Evolutionary conservation across 1,284 basidiomycete genomes (phyloP), one percentile per base, ranked within the genome.

Genomic region (Porodaedalea pini): DNA sequence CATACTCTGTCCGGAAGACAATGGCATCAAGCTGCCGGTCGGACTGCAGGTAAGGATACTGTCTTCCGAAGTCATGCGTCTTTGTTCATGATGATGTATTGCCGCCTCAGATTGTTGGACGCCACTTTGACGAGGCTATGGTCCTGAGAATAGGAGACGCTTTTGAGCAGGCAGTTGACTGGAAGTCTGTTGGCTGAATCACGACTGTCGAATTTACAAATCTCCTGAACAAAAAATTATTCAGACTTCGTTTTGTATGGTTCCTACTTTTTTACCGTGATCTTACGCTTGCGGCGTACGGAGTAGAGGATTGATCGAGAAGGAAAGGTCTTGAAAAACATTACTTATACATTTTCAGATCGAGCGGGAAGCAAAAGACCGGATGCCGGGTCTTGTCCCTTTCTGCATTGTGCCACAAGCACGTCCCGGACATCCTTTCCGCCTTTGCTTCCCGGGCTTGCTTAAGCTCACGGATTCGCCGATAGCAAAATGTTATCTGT

Each of bases 51-150:
- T 51, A 19, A 8, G 49, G 17, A n/a, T 6, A 21, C 11, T 37
- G 8, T 8, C n/a, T 34, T 21, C n/a, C 15, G 10, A 34, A 25
- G n/a, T 19, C 1, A 21, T 4, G 32, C 10, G 19, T 19, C 15
- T 21, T 15, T 37, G 7, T 1, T 7, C 4, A 1, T 48, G 32
- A 37, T 36, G 15, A 36, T 17, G 21, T 37, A 17, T n/a, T n/a
- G 15, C 15, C 19, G n/a, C 8, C 19, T 5, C n/a, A 51, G 49
- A 51, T 51, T 37, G 49, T 51, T 15, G 49, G 49, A 19, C 31
- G 49, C 13, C 49, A 51, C 31, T 51, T 51, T 40, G 49, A 37
- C n/a, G 49, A 51, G 19, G 49, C 31, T 15, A 51, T 19, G 31
- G 49, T 51, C n/a, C 19, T 51, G 21, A 36, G 19, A 21, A n/a